These are phyloP conservation scores for Ustilago bromivora DNA, from an alignment of 1,284 basidiomycete species.

Conservation along the genomic window DNA sequence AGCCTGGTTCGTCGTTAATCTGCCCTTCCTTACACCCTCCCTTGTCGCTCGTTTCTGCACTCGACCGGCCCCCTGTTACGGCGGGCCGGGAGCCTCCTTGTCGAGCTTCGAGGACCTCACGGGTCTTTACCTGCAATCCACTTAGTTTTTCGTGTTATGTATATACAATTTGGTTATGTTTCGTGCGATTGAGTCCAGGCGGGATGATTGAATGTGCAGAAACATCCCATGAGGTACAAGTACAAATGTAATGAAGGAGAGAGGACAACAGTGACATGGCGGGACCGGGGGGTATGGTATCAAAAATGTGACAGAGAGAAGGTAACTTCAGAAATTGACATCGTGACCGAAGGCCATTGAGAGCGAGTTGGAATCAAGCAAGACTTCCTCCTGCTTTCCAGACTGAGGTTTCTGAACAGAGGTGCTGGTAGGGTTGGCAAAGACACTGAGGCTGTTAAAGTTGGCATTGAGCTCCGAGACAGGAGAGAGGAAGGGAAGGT, in stretches of 20 bases:
- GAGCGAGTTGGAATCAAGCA: slow-evolving; percentile 11
- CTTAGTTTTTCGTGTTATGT: background rate
- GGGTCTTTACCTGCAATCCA: no score
- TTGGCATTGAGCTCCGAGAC: slow-evolving; percentile 32
- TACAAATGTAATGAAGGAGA: slow-evolving; percentile 13
- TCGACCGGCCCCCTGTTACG: no score
- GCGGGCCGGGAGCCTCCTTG: no score
- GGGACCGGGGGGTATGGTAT: background rate
- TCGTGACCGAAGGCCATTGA: slow-evolving; percentile 21
- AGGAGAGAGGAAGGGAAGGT: slow-evolving; percentile 27
- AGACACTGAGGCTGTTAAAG: slow-evolving; percentile 29
- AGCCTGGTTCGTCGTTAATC: no score
- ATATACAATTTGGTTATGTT: background rate
- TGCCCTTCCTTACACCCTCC: no score
- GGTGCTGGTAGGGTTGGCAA: background rate
- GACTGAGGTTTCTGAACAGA: slow-evolving; percentile 1
- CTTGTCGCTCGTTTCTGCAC: no score
- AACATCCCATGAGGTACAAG: slow-evolving; percentile 10
- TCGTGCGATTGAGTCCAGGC: background rate
- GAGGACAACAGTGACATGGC: no score
- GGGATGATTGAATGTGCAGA: background rate
- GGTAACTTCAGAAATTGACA: background rate
- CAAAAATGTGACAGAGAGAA: slow-evolving; percentile 1
- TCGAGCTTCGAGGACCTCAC: no score
- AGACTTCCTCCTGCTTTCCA: slow-evolving; percentile 2